Conservation (phyloP, 805 yeast species). For the Candida verbasci region DNA sequence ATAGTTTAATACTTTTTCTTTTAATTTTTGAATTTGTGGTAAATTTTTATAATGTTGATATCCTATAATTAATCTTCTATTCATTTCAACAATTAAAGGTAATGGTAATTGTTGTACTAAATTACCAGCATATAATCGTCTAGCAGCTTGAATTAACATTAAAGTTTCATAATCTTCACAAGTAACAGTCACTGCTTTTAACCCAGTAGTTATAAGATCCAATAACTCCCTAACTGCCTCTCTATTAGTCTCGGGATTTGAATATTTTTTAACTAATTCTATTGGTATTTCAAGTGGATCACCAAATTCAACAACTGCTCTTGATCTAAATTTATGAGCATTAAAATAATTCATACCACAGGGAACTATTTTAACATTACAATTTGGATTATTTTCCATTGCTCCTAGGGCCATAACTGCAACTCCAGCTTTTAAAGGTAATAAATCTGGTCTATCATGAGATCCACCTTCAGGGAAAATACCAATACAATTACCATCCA, state of each 20-base stretch:
- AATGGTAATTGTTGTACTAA: constrained; percentile 68
- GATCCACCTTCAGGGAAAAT: constrained; percentile 99
- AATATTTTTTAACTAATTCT: constrained; percentile 60
- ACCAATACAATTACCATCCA: constrained; percentile 79
- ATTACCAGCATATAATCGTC: constrained; percentile 81
- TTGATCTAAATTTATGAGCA: constrained; percentile 89
- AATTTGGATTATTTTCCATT: constrained; percentile 68
- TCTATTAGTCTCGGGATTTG: constrained; percentile 59
- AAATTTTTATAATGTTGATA: constrained; percentile 70
- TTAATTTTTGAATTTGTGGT: constrained; percentile 59
- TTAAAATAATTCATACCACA: constrained; percentile 98
- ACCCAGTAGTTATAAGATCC: constrained; percentile 65
- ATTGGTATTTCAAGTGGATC: constrained; percentile 64
- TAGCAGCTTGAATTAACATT: constrained; percentile 85
- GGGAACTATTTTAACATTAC: constrained; percentile 84
- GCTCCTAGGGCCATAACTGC: constrained; percentile 98
- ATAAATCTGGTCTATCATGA: constrained; percentile 86
- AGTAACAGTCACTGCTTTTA: constrained; percentile 81
- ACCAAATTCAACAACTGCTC: constrained; percentile 95
- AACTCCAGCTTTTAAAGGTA: constrained; percentile 95
- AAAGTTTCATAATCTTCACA: constrained; percentile 87
- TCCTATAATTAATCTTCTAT: constrained; percentile 79
- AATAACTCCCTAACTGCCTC: constrained; percentile 71
- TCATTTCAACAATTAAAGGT: constrained; percentile 84
- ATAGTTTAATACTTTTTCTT: constrained; percentile 61